Conservation (phyloP, 1,139 yeast genomes). For the Yamadazyma siamensis region DNA sequence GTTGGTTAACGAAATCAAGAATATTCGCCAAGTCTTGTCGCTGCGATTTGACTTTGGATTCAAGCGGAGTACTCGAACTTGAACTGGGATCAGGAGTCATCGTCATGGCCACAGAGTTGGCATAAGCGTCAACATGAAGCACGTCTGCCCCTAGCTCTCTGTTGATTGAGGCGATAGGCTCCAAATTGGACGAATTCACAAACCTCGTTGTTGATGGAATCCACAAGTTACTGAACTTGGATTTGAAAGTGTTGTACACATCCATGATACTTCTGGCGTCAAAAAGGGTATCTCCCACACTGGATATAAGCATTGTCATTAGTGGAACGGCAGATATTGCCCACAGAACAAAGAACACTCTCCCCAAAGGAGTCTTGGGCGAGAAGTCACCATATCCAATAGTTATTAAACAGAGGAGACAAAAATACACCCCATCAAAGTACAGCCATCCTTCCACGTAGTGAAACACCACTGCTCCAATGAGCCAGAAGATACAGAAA, state of each 20-base stretch:
- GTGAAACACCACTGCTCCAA: conserved; percentile 67
- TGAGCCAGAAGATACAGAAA: conserved; percentile 60
- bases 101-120: no score
- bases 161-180: conserved; percentile 5
- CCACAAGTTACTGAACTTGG: neutral
- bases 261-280: conserved; percentile 8
- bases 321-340: conserved; percentile 78
- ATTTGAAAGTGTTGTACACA: neutral
- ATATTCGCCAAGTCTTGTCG: conserved; percentile 16
- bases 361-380: conserved; percentile 61
- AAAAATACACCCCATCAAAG: conserved; percentile 67
- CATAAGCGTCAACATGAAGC: neutral
- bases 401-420: conserved; percentile 70
- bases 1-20: conserved; percentile 17
- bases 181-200: neutral
- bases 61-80: neutral
- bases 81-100: no score
- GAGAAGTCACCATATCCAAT: conserved; percentile 82
- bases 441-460: conserved; percentile 65
- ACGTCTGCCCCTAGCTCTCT: conserved; percentile 6
- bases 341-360: conserved; percentile 75
- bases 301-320: conserved; percentile 78
- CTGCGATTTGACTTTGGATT: conserved; percentile 7
- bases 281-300: conserved; percentile 62
- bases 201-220: neutral